These are phyloP conservation scores for Trichoderma sp. DNA, from an alignment of 2,329 filamentous ascomycete species.

Conservation along the genomic window DNA sequence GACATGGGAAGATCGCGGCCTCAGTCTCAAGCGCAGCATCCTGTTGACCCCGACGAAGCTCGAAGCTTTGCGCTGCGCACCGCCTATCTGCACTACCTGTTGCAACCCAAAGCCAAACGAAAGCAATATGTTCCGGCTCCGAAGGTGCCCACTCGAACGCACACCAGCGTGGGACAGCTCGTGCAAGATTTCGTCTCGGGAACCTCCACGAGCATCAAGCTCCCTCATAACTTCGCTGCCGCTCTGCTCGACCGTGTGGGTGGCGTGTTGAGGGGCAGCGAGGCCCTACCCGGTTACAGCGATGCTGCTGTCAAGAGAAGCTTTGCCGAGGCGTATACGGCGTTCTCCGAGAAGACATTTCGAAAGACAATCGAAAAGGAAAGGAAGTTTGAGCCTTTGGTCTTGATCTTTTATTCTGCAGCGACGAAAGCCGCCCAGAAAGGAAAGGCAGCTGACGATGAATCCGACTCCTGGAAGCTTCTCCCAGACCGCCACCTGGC, in stretches of 20 bases:
- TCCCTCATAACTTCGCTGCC: constrained; percentile 56
- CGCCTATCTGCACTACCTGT: constrained; percentile 88
- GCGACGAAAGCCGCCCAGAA: constrained; percentile 84
- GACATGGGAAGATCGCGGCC: constrained; percentile 45
- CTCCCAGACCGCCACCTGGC: constrained; percentile 94
- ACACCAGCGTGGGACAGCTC: constrained; percentile 79
- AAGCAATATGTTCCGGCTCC: constrained; percentile 78
- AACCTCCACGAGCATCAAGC: constrained; percentile 53
- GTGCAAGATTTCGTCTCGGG: constrained; percentile 78
- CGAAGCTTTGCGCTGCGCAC: constrained; percentile 89
- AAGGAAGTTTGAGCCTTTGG: constrained; percentile 84
- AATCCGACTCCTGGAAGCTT: constrained; percentile 83
- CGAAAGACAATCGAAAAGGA: constrained; percentile 93
- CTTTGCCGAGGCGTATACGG: constrained; percentile 92
- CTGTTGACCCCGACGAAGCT: constrained; percentile 71
- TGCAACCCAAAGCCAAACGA: constrained; percentile 86
- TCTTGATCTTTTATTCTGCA: constrained; percentile 94
- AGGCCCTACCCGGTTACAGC: constrained; percentile 83
- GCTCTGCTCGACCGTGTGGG: constrained; percentile 71
- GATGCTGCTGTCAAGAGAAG: constrained; percentile 90
- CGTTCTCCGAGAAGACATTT: constrained; percentile 85
- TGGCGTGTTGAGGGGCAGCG: constrained; percentile 76
- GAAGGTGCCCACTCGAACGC: constrained; percentile 60
- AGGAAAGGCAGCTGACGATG: constrained; percentile 74
- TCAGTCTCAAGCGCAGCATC: constrained; percentile 48